Conservation (phyloP, 768 basidiomycete species). For the Suillus discolor region DNA sequence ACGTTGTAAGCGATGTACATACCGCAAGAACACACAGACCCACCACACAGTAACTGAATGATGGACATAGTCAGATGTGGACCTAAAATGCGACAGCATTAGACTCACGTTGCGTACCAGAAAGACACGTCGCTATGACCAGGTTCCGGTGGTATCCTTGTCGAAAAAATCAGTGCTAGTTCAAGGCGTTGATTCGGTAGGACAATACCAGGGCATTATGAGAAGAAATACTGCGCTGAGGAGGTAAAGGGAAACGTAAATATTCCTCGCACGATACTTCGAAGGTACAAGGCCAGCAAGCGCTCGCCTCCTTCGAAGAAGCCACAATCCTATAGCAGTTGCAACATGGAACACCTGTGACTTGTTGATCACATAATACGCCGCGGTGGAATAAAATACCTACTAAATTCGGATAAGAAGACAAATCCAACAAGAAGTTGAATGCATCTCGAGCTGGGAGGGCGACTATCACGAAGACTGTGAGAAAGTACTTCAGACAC, state of each 20-base stretch:
- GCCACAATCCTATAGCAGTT: conserved; percentile 35
- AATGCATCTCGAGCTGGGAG: conserved; percentile 47
- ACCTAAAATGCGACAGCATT: background rate
- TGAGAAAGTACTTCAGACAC: conserved; percentile 40
- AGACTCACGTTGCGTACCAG: conserved; percentile 29
- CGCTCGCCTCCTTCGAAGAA: conserved; percentile 29
- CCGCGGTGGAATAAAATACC: conserved; percentile 14
- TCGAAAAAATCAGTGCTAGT: conserved; percentile 6
- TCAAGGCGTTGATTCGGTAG: background rate
- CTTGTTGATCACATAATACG: conserved; percentile 9
- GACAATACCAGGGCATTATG: conserved; percentile 35
- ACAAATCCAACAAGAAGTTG: conserved; percentile 44
- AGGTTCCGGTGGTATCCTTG: conserved; percentile 28
- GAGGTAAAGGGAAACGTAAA: conserved; percentile 26
- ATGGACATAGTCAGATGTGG: background rate
- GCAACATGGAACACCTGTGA: conserved; percentile 28
- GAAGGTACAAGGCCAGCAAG: conserved; percentile 22
- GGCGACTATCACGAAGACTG: conserved; percentile 43
- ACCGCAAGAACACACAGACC: conserved; percentile 29
- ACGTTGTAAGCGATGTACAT: conserved; percentile 3
- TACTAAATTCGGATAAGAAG: conserved; percentile 41
- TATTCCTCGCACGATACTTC: conserved; percentile 22
- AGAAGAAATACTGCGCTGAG: conserved; percentile 29
- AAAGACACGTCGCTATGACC: conserved; percentile 35
- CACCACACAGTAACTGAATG: conserved; percentile 30